Evolutionary conservation across 306 rosid genomes (phyloP).

Genomic region (Alnus glutinosa): DNA sequence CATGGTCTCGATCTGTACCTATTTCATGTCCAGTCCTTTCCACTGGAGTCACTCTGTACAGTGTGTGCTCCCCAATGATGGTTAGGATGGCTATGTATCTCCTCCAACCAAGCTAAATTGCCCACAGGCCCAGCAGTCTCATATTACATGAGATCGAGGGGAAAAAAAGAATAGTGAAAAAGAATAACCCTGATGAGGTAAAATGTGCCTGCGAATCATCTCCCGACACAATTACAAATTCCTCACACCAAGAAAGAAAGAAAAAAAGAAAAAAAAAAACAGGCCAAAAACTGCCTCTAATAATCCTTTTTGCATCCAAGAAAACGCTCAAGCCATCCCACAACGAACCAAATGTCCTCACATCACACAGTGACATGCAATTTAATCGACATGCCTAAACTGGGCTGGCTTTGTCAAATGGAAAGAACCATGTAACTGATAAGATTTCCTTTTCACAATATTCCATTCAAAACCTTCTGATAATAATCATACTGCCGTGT

Average conservation of each 20-base stretch:
- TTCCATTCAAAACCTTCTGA: slow-evolving; percentile 96
- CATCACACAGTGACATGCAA: slow-evolving; percentile 30
- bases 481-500: slow-evolving; percentile 98
- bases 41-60: slow-evolving; percentile 49
- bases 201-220: slow-evolving; percentile 31
- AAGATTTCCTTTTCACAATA: slow-evolving; percentile 59
- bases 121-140: slow-evolving; percentile 33
- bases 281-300: slow-evolving; percentile 35
- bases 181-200: slow-evolving; percentile 30
- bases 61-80: slow-evolving; percentile 29
- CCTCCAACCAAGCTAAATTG: slow-evolving; percentile 27
- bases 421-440: slow-evolving; percentile 33
- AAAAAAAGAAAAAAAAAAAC: slow-evolving; percentile 32
- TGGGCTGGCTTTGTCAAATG: slow-evolving; percentile 39
- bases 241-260: slow-evolving; percentile 38
- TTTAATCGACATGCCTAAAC: slow-evolving; percentile 20
- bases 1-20: slow-evolving; percentile 32
- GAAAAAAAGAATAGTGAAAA: not conserved
- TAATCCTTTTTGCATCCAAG: slow-evolving; percentile 27
- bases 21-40: slow-evolving; percentile 22
- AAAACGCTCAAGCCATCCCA: slow-evolving; percentile 38
- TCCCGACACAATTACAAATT: slow-evolving; percentile 37
- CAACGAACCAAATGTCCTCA: slow-evolving; percentile 36
- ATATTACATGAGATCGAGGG: slow-evolving; percentile 29
- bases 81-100: slow-evolving; percentile 36